Percentiles rank a stretch among this genome's conserved stretches.
phyloP scores from a whole-genome alignment of 495 filamentous ascomycete species.

The Aspergillus wentii region DNA sequence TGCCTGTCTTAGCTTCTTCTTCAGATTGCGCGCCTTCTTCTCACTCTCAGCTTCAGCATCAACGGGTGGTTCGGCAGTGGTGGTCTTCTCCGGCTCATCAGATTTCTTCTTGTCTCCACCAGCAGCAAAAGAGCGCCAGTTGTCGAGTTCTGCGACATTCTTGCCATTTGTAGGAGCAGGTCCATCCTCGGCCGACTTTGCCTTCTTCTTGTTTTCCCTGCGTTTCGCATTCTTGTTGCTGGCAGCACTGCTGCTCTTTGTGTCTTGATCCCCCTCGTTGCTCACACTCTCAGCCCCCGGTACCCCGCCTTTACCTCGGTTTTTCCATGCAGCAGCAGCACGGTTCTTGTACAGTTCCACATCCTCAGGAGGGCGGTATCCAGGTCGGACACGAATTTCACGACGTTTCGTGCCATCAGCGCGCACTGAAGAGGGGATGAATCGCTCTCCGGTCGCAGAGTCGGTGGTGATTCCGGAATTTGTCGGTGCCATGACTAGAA shows the following conservation, averaged over 20 bases:
- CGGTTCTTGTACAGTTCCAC: slow-evolving; percentile 95
- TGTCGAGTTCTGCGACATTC: slow-evolving; percentile 27
- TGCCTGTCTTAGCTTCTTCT: slow-evolving; percentile 93
- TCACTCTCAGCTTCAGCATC: slow-evolving; percentile 77
- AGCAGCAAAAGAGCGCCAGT: slow-evolving; percentile 21
- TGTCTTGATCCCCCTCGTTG: slow-evolving; percentile 16
- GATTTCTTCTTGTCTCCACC: slow-evolving; percentile 20
- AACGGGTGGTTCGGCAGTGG: slow-evolving; percentile 24
- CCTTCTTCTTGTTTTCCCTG: slow-evolving; percentile 82
- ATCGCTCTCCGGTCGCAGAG: slow-evolving; percentile 66
- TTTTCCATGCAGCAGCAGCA: slow-evolving; percentile 81
- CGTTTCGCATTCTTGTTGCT: slow-evolving; percentile 94
- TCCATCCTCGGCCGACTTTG: slow-evolving; percentile 52
- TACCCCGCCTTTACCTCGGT: slow-evolving; percentile 67
- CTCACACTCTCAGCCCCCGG: slow-evolving; percentile 67
- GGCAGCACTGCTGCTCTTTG: slow-evolving; percentile 40
- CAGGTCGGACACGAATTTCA: slow-evolving; percentile 88
- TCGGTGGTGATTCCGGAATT: slow-evolving; percentile 73
- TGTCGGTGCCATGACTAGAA: too few relatives aligned
- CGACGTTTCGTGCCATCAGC: slow-evolving; percentile 84
- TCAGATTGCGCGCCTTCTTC: slow-evolving; percentile 88
- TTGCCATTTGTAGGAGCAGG: slow-evolving; percentile 30
- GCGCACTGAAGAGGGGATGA: slow-evolving; percentile 82
- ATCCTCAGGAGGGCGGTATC: slow-evolving; percentile 93
- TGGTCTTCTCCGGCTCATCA: slow-evolving; percentile 10